Evolutionary conservation across 441 rosid species (phyloP), one percentile per base, ranked within the genome.

Genomic region (Brassica hybrid): DNA sequence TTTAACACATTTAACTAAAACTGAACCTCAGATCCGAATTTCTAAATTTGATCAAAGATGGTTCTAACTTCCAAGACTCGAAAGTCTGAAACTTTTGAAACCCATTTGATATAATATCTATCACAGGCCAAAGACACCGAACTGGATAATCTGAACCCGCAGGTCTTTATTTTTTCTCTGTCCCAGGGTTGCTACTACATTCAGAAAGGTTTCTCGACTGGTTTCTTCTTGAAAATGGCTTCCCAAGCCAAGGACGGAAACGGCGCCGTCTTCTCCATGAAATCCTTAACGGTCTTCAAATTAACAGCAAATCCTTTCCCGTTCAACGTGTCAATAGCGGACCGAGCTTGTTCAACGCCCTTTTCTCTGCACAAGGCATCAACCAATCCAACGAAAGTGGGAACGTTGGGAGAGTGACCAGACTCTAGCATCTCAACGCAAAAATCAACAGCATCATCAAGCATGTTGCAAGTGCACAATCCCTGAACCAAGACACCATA

Each of bases 371-470:
- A 93, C 52, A 92, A 76, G 2, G 83, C 91, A 76, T 89, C 92
- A 76, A 96, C 89, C 85, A 96, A 81, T n/a, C 94, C 97, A 52
- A 96, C 94, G 76, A 96, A 96, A 48, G 96, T 50, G 18, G 56
- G 18, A 6, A 50, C 56, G 2, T 50, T 50, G 3, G 56, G 56
- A 50, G 56, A 50, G 83, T 93, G 91, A 38, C 96, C 97, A 0
- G 86, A 85, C 13, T 90, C 91, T 38, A 94, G 81, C 98, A 93
- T 95, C 79, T 92, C 94, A 23, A 74, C 38, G 43, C 83, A 86
- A 32, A 85, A 84, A 30, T 82, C 85, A 69, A 87, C 61, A 73
- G 98, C 94, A 75, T 89, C 96, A 36, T 88, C 94, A 57, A 89
- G 56, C 48, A 82, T 65, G 30, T 81, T 82, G 73, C 91, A 85